Base-by-base conservation (phyloP, 2,329 filamentous ascomycete species). In the Penicillium sp. region DNA sequence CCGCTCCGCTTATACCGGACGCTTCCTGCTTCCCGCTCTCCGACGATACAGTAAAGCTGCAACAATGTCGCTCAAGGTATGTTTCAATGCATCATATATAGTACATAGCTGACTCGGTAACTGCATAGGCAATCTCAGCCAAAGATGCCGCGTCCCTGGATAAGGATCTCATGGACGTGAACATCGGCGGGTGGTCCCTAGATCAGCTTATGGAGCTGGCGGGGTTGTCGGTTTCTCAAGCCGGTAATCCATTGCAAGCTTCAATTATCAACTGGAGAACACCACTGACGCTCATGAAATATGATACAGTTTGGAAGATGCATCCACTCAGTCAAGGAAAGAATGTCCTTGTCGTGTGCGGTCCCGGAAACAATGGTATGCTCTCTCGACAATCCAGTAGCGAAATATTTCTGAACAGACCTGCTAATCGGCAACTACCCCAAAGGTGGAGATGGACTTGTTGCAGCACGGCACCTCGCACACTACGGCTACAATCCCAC, bases 131-230 rank as follows among this genome's bases (percentile, higher is more conserved):
- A 28, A 85, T 99, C 28, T 89, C 89, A 10, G 89, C 94, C 45
- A 93, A 95, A 78, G 91, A 92, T 65, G 95, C 95, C 0, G 89
- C 91, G 0, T 90, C 92, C 52, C 85, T 99, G 19, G 95, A 99
- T 75, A 89, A 91, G 76, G 94, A 99, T 75, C 88, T 99, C 64
- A 98, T 99, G 93, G 85, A 86, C 64, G 98, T 99, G 93, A 85
- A 86, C 11, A 87, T 88, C 0, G 86, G 87, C 42, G 93, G 91
- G 8, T 99, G 97, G 79, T 96, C 92, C 11, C 85, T 99, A 58
- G 95, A 98, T 74, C 95, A 99, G 78, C 82, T 99, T 52, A 98
- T 99, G 95, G 95, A 98, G 75, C 81, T 99, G 7, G 95, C 95
- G 46, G 95, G 95, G 0, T 84, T 99, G 0, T 93, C 93, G 0